phyloP scores from a whole-genome alignment of 1,139 yeast species.

The Lodderomyces theae region DNA sequence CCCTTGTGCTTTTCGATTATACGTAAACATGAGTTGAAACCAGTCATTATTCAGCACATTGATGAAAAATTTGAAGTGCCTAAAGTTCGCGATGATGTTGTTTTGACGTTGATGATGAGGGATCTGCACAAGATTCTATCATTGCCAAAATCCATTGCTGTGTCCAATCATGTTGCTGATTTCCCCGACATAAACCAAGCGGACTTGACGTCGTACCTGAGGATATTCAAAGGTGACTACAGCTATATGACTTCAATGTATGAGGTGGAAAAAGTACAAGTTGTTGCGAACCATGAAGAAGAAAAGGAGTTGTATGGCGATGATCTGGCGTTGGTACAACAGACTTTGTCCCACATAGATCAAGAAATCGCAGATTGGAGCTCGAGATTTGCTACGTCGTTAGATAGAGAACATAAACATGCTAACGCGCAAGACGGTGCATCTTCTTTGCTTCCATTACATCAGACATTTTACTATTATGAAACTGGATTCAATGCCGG shows the following conservation, averaged over 20 bases:
- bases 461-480: constrained; percentile 36
- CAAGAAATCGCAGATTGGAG: constrained; percentile 41
- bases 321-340: constrained; percentile 52
- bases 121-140: constrained; percentile 61
- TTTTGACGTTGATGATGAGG: constrained; percentile 69
- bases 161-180: constrained; percentile 24
- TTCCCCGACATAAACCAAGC: constrained; percentile 16
- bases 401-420: not conserved
- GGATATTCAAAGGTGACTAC: constrained; percentile 65
- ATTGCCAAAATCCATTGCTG: constrained; percentile 49
- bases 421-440: not conserved
- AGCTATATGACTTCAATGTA: constrained; percentile 52
- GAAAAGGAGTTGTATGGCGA: constrained; percentile 59
- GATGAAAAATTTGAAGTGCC: constrained; percentile 66
- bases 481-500: constrained; percentile 73
- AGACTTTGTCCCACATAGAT: constrained; percentile 59
- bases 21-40: constrained; percentile 56
- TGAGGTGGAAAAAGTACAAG: constrained; percentile 52
- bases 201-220: constrained; percentile 33
- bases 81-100: constrained; percentile 54
- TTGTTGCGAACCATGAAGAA: constrained; percentile 47
- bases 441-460: not conserved
- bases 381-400: constrained; percentile 1
- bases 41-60: constrained; percentile 59
- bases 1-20: constrained; percentile 80